phyloP scores from a whole-genome alignment of 2,329 filamentous ascomycete species.

The Aureobasidium pullulans region DNA sequence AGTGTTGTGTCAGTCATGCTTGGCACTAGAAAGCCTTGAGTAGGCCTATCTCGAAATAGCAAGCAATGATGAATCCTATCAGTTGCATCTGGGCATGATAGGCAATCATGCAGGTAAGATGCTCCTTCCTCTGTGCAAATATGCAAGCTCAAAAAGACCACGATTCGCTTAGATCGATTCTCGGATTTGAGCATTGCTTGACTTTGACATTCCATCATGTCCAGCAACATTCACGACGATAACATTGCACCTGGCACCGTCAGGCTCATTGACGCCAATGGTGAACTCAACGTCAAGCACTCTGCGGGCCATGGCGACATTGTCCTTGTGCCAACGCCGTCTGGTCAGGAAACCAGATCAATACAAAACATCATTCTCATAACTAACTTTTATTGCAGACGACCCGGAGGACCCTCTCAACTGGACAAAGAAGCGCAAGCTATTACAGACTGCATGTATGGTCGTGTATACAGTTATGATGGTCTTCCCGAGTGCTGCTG shows the following conservation, averaged over 20 bases:
- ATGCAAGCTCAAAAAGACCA: neutral
- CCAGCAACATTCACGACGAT: neutral
- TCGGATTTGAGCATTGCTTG: neutral
- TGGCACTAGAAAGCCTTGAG: neutral
- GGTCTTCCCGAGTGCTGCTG: conserved; percentile 27
- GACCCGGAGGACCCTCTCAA: conserved; percentile 22
- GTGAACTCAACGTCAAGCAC: conserved; percentile 31
- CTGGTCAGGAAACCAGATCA: conserved; percentile 16
- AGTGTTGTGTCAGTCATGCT: neutral
- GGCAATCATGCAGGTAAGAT: neutral
- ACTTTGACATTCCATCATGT: neutral
- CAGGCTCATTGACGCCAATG: conserved; percentile 35
- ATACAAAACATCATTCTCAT: neutral
- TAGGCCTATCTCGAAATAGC: neutral
- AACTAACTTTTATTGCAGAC: conserved; percentile 6
- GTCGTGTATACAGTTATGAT: conserved; percentile 26
- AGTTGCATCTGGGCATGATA: neutral
- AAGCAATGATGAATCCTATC: neutral
- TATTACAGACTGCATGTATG: conserved; percentile 17
- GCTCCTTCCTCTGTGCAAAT: neutral
- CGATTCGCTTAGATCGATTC: neutral
- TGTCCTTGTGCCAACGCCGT: conserved; percentile 36
- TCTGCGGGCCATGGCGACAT: conserved; percentile 31
- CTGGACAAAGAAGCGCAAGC: conserved; percentile 19
- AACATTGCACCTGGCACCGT: conserved; percentile 31